Base-by-base conservation (phyloP, 2,329 filamentous ascomycete genomes). In the Clonostachys rosea region DNA sequence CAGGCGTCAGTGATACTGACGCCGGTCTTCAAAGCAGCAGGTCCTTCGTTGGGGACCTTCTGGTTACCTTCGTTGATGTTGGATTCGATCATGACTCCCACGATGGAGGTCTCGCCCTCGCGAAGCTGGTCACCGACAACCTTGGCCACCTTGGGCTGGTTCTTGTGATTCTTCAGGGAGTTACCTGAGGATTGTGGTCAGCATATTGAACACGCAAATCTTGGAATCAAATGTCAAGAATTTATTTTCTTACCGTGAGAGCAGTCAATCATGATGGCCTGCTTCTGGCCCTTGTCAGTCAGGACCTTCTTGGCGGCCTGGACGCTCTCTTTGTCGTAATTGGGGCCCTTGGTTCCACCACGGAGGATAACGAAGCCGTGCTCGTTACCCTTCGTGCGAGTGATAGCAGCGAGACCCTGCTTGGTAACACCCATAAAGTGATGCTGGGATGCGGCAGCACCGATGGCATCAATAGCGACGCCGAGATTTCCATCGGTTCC, bases 401-500 rank as follows among this genome's bases (percentile, higher is more conserved):
- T 96, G 59, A 99, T 97, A 52, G 94, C 91, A 42, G 92, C 94
- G 51, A 96, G 77, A 50, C 94, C 94, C 64, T 96, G 91, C 78
- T 99, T 99, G 34, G 94, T 99, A 44, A 99, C 94, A 69, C 91
- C 92, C 78, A 99, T 87, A 78, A 99, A 99, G 75, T 96, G 92
- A 70, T 99, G 94, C 68, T 81, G 84, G n/a, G 87, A 78, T 49
- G 86, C 84, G 2, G 87, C 88, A 33, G 89, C 85, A 50, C 92
- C 94, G 64, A 97, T 96, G 34, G 94, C 94, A 65, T 99, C 94
- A 59, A 97, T 95, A 17, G 92, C 91, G 17, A 97, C 91, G 30
- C 83, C 84, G 48, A 99, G 75, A 58, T 87, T 90, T 40, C 94
- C 94, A 61, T 99, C 94, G 20, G 94, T 99, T 52, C 94, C 94